Base-by-base conservation (phyloP, 2,329 filamentous ascomycete genomes). In the Xylariaceae sp. region DNA sequence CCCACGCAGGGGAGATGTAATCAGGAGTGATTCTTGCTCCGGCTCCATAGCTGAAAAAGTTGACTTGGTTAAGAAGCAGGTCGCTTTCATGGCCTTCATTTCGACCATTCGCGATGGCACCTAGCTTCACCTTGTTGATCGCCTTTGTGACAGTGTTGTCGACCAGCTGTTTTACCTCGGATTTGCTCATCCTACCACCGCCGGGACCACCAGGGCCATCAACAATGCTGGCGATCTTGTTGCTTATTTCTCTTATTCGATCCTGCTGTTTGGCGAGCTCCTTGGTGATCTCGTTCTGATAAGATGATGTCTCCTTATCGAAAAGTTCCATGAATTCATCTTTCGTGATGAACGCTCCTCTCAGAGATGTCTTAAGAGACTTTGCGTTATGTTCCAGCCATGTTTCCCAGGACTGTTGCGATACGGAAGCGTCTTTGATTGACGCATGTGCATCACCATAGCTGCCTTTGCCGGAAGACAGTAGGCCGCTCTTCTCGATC, bases 1-100 rank as follows among this genome's bases (percentile, higher is more conserved):
- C 54, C 68, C 75, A 85, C 0, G 77, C 77, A 1, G 78, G 75
- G 0, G 87, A 90, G 1, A 83, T 86, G 27, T 78, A 68, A 2
- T 65, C 58, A 0, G 72, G 71, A 57, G 90, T 80, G 54, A 94
- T 70, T 1, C 75, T 59, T 1, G 89, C 88, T 5, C 89, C 89
- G 15, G 83, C 70, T 5, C 82, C 81, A 1, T 69, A 61, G 3
- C 79, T 77, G 59, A 96, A 86, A 70, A 85, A 90, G 71, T 96
- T 96, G 68, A 90, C 72, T 48, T 79, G 77, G 46, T 76, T 71
- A 48, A 68, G 68, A 19, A 83, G 68, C 19, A 74, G 64, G 1
- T 63, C 59, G 39, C 72, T 68, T 62, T 71, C 74, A 55, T 75
- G 65, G 33, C 66, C 62, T 30, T 71, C 69, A 45, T 81, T 77